Percentiles rank a stretch among this genome's conserved stretches.
Evolutionary conservation across 2,329 filamentous ascomycete species (phyloP).

Genomic region (Celoporthe dispersa): DNA sequence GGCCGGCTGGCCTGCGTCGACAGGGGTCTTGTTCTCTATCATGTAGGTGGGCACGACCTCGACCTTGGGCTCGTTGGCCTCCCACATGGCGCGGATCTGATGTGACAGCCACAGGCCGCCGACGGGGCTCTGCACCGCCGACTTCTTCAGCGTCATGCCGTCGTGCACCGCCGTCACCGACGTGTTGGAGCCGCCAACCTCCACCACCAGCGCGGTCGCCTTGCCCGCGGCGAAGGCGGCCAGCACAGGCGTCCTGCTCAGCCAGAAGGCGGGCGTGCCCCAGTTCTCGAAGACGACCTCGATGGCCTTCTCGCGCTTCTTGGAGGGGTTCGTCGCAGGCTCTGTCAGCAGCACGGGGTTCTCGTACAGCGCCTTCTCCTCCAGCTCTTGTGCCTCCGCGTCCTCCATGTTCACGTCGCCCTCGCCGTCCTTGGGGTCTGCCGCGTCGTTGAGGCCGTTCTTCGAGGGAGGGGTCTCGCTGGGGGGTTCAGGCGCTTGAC

Average conservation of each 20-base stretch:
- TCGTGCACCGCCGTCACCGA: conserved; percentile 92
- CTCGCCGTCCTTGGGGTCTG: conserved; percentile 61
- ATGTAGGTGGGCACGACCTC: conserved; percentile 84
- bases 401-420: conserved; percentile 65
- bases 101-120: conserved; percentile 89
- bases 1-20: conserved; percentile 82
- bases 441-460: conserved; percentile 78
- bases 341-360: conserved; percentile 93
- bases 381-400: conserved; percentile 56
- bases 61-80: conserved; percentile 68
- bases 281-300: conserved; percentile 98
- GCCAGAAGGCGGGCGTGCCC: conserved; percentile 93
- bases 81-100: conserved; percentile 83
- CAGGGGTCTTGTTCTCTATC: conserved; percentile 83
- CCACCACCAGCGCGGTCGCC: conserved; percentile 88
- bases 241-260: conserved; percentile 86
- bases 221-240: conserved; percentile 93
- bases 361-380: conserved; percentile 79
- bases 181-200: conserved; percentile 86
- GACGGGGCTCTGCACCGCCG: conserved; percentile 81
- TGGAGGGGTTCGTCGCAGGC: conserved; percentile 86
- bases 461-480: conserved; percentile 70
- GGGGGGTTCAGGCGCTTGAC: conserved; percentile 84
- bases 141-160: conserved; percentile 90
- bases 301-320: conserved; percentile 90